Evolutionary conservation across 1,284 basidiomycete genomes (phyloP).

Genomic region (Ceratobasidium sp.): DNA sequence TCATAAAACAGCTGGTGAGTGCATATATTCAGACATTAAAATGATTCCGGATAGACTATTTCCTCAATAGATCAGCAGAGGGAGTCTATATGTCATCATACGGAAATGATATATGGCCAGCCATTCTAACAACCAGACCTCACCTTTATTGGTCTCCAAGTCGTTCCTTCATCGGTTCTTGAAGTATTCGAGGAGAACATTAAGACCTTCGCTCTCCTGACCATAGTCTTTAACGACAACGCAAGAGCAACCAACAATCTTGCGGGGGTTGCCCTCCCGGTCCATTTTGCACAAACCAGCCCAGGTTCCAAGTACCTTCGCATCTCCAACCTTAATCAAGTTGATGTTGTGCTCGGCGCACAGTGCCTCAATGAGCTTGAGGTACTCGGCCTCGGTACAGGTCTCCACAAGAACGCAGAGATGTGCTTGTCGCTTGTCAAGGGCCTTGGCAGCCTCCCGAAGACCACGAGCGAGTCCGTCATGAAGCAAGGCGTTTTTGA

Average conservation of each 20-base stretch:
- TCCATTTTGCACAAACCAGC: conserved; percentile 99
- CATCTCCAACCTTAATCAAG: conserved; percentile 98
- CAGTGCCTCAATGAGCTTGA: conserved; percentile 99
- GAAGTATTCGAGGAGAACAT: conserved; percentile 97
- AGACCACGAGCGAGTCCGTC: conserved; percentile 98
- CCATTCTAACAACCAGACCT: background rate
- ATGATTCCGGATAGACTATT: conserved; percentile 87
- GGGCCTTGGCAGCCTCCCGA: conserved; percentile 96
- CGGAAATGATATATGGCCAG: conserved; percentile 22
- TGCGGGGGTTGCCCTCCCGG: conserved; percentile 97
- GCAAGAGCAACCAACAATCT: conserved; percentile 96
- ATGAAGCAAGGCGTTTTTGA: conserved; percentile 97
- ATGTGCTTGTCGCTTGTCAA: conserved; percentile 99
- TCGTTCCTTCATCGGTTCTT: conserved; percentile 81
- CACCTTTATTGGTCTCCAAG: conserved; percentile 51
- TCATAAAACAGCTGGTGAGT: background rate
- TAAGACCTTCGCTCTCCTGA: conserved; percentile 93
- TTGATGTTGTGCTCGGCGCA: conserved; percentile 99
- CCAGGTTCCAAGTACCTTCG: conserved; percentile 98
- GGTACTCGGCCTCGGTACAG: conserved; percentile 98
- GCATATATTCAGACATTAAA: conserved; percentile 71
- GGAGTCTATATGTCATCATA: conserved; percentile 88
- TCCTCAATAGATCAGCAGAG: conserved; percentile 82
- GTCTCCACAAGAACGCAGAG: conserved; percentile 99
- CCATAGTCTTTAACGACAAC: conserved; percentile 99